These are phyloP conservation scores for Mycocentrospora acerina DNA, from an alignment of 2,329 filamentous ascomycete genomes.

Conservation along the genomic window DNA sequence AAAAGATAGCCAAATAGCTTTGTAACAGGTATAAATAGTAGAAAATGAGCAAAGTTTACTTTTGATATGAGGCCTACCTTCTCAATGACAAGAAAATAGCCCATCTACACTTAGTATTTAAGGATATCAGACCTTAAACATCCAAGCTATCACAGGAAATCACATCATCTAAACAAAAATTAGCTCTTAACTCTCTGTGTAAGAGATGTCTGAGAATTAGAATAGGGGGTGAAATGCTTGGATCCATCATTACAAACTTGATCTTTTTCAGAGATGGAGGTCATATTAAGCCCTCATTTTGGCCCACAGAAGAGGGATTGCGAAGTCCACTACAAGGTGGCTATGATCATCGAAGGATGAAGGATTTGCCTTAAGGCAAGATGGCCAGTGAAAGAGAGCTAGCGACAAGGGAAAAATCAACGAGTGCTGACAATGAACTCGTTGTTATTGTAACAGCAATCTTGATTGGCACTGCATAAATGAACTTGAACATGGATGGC, in stretches of 20 bases:
- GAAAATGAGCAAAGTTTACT: slow-evolving; percentile 3
- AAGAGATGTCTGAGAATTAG: neutral
- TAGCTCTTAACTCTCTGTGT: too few relatives aligned
- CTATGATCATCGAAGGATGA: slow-evolving; percentile 16
- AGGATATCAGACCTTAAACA: slow-evolving; percentile 5
- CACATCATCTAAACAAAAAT: too few relatives aligned
- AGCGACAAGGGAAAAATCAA: slow-evolving; percentile 4
- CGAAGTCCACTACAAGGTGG: slow-evolving; percentile 12
- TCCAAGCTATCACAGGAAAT: too few relatives aligned
- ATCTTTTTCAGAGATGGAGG: slow-evolving; percentile 8
- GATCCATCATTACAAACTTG: slow-evolving; percentile 11
- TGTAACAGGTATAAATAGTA: slow-evolving; percentile 4
- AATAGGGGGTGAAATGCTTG: slow-evolving; percentile 11
- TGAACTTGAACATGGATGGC: too few relatives aligned
- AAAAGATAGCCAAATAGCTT: too few relatives aligned
- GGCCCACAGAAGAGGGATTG: slow-evolving; percentile 4
- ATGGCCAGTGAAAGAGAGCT: slow-evolving; percentile 7
- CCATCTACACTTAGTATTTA: slow-evolving; percentile 8
- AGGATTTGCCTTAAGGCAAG: slow-evolving; percentile 12
- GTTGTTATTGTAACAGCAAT: slow-evolving; percentile 15
- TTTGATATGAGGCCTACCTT: slow-evolving; percentile 11
- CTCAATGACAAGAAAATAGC: slow-evolving; percentile 2
- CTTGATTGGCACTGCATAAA: slow-evolving; percentile 14
- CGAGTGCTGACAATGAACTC: slow-evolving; percentile 2
- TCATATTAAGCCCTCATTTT: slow-evolving; percentile 6